Base-by-base conservation (phyloP, 164 flowering plant genomes). In the Tinospora cordifolia region DNA sequence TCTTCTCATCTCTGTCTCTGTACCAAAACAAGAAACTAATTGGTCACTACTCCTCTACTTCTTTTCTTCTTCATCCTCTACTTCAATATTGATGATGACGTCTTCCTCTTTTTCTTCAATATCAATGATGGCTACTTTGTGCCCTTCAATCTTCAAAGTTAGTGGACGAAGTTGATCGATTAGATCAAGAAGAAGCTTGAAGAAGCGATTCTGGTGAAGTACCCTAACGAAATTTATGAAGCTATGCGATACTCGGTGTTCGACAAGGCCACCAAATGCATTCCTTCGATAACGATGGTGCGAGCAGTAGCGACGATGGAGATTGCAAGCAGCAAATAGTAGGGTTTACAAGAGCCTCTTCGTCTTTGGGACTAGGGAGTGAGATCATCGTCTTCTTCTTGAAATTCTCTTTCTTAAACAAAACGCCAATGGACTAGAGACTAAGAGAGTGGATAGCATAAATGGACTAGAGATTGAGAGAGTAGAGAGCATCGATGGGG, bases 161-260 rank as follows among this genome's bases (percentile, higher is more conserved):
- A 91, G 63, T 91, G 97, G 97, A 79, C 79, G 14, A 78, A 82
- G 21, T 76, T 91, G 51, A 89, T 83, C 6, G 47, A 19, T 3
- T 88, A 91, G 71, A 85, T 89, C 70, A 82, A 91, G 59, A 78
- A 83, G 70, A 86, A 89, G 68, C 87, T 89, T 12, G 88, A 91
- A 26, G 85, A 87, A 68, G 92, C 97, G 0, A 82, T 89, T 12
- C 88, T 83, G 3, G 80, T 86, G 15, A 25, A 78, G 74, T 89
- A 84, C 70, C 97, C 97, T 0, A 80, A 83, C 1, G 76, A 72
- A 84, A 91, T 91, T 82, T 88, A 89, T 60, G 83, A 88, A 67
- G 83, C 92, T 36, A 91, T 91, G 97, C 79, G 97, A 3, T 91
- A 91, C 77, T 89, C 97, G 8, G 91, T 84, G 9, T 82, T 91